Conservation (phyloP, 495 filamentous ascomycete species). For the Clavariopsis aquatica region DNA sequence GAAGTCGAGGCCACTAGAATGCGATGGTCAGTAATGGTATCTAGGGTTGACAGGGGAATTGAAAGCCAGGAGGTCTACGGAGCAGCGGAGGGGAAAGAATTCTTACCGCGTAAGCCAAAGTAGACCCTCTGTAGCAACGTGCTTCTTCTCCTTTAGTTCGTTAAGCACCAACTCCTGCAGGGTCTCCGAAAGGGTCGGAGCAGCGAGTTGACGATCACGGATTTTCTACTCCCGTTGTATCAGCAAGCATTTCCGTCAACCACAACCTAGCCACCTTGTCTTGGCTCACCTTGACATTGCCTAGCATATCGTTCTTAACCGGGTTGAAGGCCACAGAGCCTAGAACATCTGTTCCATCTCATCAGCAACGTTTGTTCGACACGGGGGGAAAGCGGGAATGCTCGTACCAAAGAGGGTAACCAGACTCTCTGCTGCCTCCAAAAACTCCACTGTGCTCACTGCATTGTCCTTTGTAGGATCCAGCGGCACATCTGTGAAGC, state of each 20-base stretch:
- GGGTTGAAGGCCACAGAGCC: constrained; percentile 78
- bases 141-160: constrained; percentile 83
- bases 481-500: constrained; percentile 79
- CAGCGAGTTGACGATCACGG: constrained; percentile 73
- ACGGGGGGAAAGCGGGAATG: constrained; percentile 1
- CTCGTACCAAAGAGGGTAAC: constrained; percentile 80
- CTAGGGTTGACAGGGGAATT: constrained; percentile 22
- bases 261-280: background rate
- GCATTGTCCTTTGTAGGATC: constrained; percentile 59
- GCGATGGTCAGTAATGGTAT: constrained; percentile 5
- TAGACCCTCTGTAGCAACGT: constrained; percentile 82
- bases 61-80: too few species aligned
- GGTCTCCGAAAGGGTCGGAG: constrained; percentile 73
- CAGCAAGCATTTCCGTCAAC: background rate
- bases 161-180: constrained; percentile 81
- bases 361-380: too few species aligned
- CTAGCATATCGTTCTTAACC: constrained; percentile 86
- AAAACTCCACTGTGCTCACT: constrained; percentile 82
- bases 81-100: constrained; percentile 12
- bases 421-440: constrained; percentile 84
- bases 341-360: constrained; percentile 65
- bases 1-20: constrained; percentile 81
- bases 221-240: constrained; percentile 64
- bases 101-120: constrained; percentile 85
- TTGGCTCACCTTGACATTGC: constrained; percentile 79